These are phyloP conservation scores for Fomitopsis pinicola DNA, from an alignment of 1,284 basidiomycete genomes.

Conservation along the genomic window DNA sequence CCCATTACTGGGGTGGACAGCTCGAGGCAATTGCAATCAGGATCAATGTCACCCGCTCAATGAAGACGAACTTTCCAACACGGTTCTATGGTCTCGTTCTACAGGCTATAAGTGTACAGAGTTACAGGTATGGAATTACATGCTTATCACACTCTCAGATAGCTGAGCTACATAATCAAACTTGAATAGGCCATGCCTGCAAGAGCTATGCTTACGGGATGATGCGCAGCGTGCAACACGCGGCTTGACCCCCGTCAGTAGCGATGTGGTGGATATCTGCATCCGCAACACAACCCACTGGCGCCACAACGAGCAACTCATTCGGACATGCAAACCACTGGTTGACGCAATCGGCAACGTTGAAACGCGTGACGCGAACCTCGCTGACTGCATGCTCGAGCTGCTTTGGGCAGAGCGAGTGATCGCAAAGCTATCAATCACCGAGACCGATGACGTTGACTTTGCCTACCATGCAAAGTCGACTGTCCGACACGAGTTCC, in stretches of 20 bases:
- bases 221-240: slow-evolving; percentile 21
- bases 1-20: slow-evolving; percentile 31
- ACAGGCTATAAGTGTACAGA: slow-evolving; percentile 19
- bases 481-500: slow-evolving; percentile 18
- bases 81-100: slow-evolving; percentile 23
- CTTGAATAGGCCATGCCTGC: slow-evolving; percentile 6
- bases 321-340: slow-evolving; percentile 24
- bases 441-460: slow-evolving; percentile 16
- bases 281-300: slow-evolving; percentile 15
- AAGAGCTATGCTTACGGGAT: slow-evolving; percentile 15
- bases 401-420: slow-evolving; percentile 20
- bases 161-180: not conserved
- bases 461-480: slow-evolving; percentile 21
- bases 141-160: not conserved
- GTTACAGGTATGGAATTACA: slow-evolving; percentile 16
- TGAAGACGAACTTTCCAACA: slow-evolving; percentile 26
- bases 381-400: slow-evolving; percentile 32
- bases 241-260: slow-evolving; percentile 19
- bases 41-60: slow-evolving; percentile 10
- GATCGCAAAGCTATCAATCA: slow-evolving; percentile 12
- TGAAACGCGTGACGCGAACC: slow-evolving; percentile 22
- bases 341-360: slow-evolving; percentile 29
- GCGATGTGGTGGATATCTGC: slow-evolving; percentile 20
- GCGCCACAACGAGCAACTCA: slow-evolving; percentile 19
- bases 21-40: slow-evolving; percentile 11